Conservation (phyloP, 2,329 filamentous ascomycete genomes). For the Ophiostoma montium region DNA sequence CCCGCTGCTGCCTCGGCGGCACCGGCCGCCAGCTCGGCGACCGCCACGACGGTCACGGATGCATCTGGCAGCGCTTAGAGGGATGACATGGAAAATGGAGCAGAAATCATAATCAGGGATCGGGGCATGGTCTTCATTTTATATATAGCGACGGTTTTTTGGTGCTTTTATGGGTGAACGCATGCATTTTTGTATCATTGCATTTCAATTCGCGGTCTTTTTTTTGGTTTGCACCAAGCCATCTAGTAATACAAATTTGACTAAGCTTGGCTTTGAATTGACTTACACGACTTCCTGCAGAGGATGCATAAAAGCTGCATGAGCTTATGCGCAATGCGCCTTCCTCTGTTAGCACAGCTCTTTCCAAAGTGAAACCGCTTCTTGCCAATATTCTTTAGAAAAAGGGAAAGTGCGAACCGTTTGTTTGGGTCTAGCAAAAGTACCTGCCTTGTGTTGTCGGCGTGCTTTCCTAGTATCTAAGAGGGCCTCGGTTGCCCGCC, state of each 20-base stretch:
- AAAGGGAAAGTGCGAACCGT: not conserved
- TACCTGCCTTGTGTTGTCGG: not conserved
- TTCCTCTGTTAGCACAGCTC: no score
- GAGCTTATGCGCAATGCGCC: no score
- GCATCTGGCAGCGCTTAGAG: constrained; percentile 5
- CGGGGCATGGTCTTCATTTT: not conserved
- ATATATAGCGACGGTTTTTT: not conserved
- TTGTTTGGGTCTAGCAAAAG: not conserved
- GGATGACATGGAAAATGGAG: not conserved
- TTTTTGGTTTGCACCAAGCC: not conserved
- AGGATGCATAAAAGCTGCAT: no score
- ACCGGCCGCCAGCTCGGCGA: not conserved
- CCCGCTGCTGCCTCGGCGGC: constrained; percentile 42
- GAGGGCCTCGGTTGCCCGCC: no score
- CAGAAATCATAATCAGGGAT: not conserved
- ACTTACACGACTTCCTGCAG: no score
- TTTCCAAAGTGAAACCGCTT: no score
- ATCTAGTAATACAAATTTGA: not conserved
- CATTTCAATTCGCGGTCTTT: not conserved
- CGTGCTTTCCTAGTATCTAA: no score
- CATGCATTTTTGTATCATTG: not conserved
- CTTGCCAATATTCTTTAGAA: no score
- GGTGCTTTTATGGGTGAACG: not conserved
- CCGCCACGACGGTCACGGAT: constrained; percentile 5
- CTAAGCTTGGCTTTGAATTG: no score